Evolutionary conservation across 2,329 filamentous ascomycete species (phyloP).

Genomic region (Fusarium austroafricanum): DNA sequence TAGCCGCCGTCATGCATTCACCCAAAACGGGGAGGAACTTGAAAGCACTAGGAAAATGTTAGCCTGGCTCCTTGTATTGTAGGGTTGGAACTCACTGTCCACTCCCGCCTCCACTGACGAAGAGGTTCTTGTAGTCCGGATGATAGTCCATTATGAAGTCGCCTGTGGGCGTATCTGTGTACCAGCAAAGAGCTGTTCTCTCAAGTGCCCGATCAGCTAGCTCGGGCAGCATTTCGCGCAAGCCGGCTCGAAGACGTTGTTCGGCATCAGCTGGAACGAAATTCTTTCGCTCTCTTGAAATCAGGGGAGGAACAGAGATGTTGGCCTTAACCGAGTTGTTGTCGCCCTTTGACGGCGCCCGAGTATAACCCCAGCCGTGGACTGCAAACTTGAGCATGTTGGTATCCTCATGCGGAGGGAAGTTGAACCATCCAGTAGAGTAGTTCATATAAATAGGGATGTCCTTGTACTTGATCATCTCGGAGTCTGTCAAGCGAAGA

Average conservation of each 20-base stretch:
- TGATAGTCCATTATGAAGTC: conserved; percentile 43
- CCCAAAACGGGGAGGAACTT: conserved; percentile 38
- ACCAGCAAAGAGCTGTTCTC: conserved; percentile 32
- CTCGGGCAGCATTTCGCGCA: conserved; percentile 35
- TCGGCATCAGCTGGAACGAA: conserved; percentile 32
- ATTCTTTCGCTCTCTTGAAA: conserved; percentile 18
- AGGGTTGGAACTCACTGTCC: conserved; percentile 27
- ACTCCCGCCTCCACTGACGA: conserved; percentile 34
- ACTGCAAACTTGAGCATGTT: conserved; percentile 37
- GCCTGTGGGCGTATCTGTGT: conserved; percentile 37
- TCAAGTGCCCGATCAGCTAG: conserved; percentile 25
- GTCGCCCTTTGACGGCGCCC: background rate
- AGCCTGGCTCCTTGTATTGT: fast-evolving
- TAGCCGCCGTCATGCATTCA: conserved; percentile 12
- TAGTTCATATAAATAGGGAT: conserved; percentile 39
- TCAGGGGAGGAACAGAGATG: conserved; percentile 17
- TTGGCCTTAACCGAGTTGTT: background rate
- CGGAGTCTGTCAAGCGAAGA: conserved; percentile 24
- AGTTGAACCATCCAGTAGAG: conserved; percentile 40
- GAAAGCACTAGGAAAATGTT: conserved; percentile 21
- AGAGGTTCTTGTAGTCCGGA: conserved; percentile 36
- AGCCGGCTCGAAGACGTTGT: conserved; percentile 17
- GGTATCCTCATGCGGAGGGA: conserved; percentile 34
- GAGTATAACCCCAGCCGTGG: conserved; percentile 38
- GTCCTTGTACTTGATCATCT: conserved; percentile 26